Conservation (phyloP, 1,284 basidiomycete genomes). For the Phylloporus sp. region DNA sequence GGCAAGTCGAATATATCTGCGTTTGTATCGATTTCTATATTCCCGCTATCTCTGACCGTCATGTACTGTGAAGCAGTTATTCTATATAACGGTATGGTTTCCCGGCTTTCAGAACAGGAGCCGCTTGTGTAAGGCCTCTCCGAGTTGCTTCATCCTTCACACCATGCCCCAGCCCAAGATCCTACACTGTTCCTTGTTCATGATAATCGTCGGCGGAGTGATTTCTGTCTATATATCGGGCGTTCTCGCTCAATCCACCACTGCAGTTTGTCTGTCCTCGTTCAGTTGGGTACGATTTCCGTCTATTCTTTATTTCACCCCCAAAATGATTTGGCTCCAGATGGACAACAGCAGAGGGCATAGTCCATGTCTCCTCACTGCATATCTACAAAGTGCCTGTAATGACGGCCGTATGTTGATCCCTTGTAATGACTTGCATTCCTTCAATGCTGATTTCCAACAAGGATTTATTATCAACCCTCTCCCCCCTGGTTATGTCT, state of each 20-base stretch:
- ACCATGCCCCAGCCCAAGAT: background rate
- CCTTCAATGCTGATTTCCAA: background rate
- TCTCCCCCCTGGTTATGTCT: background rate
- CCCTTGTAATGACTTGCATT: background rate
- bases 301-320: background rate
- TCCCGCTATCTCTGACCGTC: too few species aligned
- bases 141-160: too few species aligned
- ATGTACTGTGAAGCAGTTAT: too few species aligned
- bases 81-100: too few species aligned
- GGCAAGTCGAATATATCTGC: too few species aligned
- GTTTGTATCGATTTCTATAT: too few species aligned
- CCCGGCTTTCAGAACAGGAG: too few species aligned
- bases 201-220: too few species aligned
- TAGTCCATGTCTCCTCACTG: background rate
- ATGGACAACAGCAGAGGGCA: slow-evolving; percentile 38
- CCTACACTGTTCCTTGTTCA: background rate
- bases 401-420: background rate
- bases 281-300: slow-evolving; percentile 31
- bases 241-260: slow-evolving; percentile 25
- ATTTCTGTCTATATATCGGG: too few species aligned
- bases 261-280: slow-evolving; percentile 21
- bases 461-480: background rate
- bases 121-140: too few species aligned
- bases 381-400: background rate
- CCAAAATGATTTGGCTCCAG: slow-evolving; percentile 19